Evolutionary conservation across 306 rosid genomes (phyloP), one percentile per base, ranked within the genome.

Genomic region (Gastrolobium villosum): DNA sequence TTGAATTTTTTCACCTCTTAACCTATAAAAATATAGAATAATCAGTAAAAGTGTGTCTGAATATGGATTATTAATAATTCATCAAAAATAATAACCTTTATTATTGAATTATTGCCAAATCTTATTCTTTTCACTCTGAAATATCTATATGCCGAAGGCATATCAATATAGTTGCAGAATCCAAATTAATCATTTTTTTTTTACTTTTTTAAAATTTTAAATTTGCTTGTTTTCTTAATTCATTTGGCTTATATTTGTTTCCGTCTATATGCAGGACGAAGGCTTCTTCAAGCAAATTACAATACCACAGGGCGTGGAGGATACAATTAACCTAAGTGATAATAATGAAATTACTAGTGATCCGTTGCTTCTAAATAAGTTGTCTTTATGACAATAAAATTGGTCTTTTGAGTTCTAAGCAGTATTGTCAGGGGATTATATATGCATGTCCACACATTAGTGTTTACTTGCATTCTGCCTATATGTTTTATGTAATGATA

Each of bases 291-390:
- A 28, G 26, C 26, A 20, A 0, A 20, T 20, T 76, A 76, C 72
- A 65, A 76, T 35, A 64, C 80, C 41, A 35, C n/a, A 11, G 79
- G 79, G 14, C 63, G 79, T 7, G 31, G 72, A 20, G 79, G 72
- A 49, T 75, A 75, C 40, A 75, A 75, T 50, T 65, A 43, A 65
- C 5, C 3, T 10, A 26, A 7, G 34, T 54, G 6, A 5, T 10
- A 46, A 9, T 46, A 46, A 10, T 46, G 1, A 59, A 26, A 54
- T 1, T 50, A 13, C 52, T 11, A 2, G 4, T 11, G 52, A 46
- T 46, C 5, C 52, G 13, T 46, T 10, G 26, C 52, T 45, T 10
- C 52, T 10, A 46, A 46, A 46, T 46, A 46, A 46, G 13, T 46
- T 14, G 14, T 46, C 52, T 46, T 46, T 46, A 46, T 46, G 52